Evolutionary conservation across 2,329 filamentous ascomycete genomes (phyloP).

Genomic region (Chrysoporthe deuterocubensis): DNA sequence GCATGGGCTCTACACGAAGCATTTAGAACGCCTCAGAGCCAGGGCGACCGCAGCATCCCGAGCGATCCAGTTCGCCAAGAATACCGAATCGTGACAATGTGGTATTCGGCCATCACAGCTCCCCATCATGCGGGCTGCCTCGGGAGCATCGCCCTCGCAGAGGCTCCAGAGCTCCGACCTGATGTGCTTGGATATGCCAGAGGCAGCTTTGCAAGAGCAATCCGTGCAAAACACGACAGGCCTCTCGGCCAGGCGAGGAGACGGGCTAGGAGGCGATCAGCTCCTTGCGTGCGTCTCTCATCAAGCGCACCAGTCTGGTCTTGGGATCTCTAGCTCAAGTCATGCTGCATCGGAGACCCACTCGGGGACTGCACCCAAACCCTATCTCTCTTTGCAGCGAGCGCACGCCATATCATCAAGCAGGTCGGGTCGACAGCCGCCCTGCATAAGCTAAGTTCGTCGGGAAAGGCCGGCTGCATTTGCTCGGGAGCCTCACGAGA

Average conservation of each 20-base stretch:
- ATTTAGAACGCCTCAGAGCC: too few relatives aligned
- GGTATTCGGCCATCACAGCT: too few relatives aligned
- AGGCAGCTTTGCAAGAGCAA: not conserved
- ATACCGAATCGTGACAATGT: too few relatives aligned
- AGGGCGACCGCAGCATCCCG: too few relatives aligned
- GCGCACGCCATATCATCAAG: not conserved
- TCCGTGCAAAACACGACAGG: not conserved
- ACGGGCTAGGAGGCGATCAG: too few relatives aligned
- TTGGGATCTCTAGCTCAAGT: not conserved
- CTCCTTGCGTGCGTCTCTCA: not conserved
- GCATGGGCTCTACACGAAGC: too few relatives aligned
- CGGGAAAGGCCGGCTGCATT: not conserved
- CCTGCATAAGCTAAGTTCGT: not conserved
- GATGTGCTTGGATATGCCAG: not conserved
- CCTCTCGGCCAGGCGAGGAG: too few relatives aligned
- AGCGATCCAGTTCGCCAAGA: not conserved
- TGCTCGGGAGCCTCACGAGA: not conserved
- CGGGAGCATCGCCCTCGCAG: not conserved
- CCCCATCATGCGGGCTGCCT: too few relatives aligned
- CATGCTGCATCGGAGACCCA: conserved; percentile 2
- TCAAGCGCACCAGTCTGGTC: not conserved
- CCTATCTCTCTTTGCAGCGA: not conserved
- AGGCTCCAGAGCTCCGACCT: not conserved
- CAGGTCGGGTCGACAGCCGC: not conserved
- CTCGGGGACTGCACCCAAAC: conserved; percentile 4